Evolutionary conservation across 768 basidiomycete species (phyloP).

Genomic region (Trametes meyenii): DNA sequence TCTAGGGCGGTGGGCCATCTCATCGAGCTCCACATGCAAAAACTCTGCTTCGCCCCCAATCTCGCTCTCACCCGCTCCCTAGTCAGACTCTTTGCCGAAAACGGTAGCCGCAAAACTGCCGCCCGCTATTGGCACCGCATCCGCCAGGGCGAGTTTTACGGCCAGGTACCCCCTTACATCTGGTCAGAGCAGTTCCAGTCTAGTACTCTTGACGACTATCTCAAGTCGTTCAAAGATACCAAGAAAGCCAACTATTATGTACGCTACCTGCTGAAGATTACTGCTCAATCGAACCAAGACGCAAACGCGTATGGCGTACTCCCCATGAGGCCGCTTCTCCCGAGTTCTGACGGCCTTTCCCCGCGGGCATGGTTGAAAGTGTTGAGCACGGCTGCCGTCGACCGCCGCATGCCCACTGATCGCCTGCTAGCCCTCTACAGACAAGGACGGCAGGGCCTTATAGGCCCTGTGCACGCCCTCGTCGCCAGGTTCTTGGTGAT

Average conservation of each 20-base stretch:
- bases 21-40: slow-evolving; percentile 7
- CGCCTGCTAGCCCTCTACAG: slow-evolving; percentile 44
- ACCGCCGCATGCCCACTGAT: slow-evolving; percentile 30
- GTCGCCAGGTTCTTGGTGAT: slow-evolving; percentile 58
- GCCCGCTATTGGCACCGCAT: slow-evolving; percentile 14
- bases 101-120: not conserved
- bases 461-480: slow-evolving; percentile 42
- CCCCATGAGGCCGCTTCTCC: not conserved
- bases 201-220: slow-evolving; percentile 4
- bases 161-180: slow-evolving; percentile 1
- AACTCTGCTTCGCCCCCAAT: slow-evolving; percentile 2
- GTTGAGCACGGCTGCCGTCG: not conserved
- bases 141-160: slow-evolving; percentile 1
- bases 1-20: not conserved
- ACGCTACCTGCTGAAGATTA: slow-evolving; percentile 1
- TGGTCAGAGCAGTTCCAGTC: not conserved
- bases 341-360: not conserved
- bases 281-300: not conserved
- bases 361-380: slow-evolving; percentile 1
- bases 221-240: slow-evolving; percentile 1
- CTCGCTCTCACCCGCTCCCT: slow-evolving; percentile 9
- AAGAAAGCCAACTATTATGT: not conserved
- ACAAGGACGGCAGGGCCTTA: slow-evolving; percentile 32
- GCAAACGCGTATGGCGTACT: too few species aligned
- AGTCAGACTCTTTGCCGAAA: slow-evolving; percentile 1